Conservation (phyloP, 306 rosid species). For the Fragaria ananassa region DNA sequence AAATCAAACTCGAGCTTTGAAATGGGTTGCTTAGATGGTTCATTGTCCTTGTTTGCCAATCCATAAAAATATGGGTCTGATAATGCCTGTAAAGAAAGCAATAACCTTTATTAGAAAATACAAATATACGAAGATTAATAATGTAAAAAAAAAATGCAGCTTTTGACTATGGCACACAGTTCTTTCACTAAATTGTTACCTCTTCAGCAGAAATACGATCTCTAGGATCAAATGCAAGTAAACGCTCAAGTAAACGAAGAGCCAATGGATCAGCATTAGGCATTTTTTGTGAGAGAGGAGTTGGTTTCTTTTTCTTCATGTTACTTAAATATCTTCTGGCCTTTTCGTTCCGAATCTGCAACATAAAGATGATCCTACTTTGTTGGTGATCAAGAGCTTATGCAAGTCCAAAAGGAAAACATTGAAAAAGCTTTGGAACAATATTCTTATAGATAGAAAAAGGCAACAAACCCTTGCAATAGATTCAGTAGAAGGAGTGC, state of each 20-base stretch:
- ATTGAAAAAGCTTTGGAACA: not conserved
- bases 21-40: constrained; percentile 54
- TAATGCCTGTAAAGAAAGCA: constrained; percentile 46
- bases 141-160: not conserved
- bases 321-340: constrained; percentile 54
- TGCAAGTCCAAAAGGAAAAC: not conserved
- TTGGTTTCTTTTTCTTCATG: constrained; percentile 45
- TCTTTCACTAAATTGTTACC: constrained; percentile 29
- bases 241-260: constrained; percentile 49
- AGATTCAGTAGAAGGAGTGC: constrained; percentile 54
- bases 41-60: constrained; percentile 46
- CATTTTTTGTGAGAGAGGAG: constrained; percentile 50
- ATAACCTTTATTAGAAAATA: constrained; percentile 10
- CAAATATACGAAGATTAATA: not conserved
- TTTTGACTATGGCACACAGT: not conserved
- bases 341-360: constrained; percentile 65
- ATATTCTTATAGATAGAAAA: constrained; percentile 4
- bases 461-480: constrained; percentile 43
- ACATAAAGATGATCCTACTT: constrained; percentile 7
- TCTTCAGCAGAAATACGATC: constrained; percentile 66
- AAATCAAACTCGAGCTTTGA: constrained; percentile 64
- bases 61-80: constrained; percentile 58
- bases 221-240: constrained; percentile 63
- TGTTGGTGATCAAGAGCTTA: constrained; percentile 12
- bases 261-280: constrained; percentile 59